Evolutionary conservation across 2,329 filamentous ascomycete species (phyloP), one percentile per base, ranked within the genome.

Genomic region (Drechslerella dactyloides): DNA sequence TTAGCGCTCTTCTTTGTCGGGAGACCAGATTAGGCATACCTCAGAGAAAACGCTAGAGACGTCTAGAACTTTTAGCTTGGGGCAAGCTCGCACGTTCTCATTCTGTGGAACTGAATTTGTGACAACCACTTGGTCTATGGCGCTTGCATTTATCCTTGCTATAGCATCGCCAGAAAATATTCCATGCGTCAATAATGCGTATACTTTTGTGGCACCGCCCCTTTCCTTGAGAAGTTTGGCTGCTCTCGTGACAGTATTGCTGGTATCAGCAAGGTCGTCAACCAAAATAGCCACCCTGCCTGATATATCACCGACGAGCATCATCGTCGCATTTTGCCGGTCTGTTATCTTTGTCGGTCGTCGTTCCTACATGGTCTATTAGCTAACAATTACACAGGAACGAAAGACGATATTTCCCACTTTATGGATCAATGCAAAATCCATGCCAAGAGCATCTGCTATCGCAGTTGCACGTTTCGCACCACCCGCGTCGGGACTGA

Each of bases 341-440:
- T 96, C 91, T 66, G 86, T 90, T 79, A 96, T 93, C 76, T 90
- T 89, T 57, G 90, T 96, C 27, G 91, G 92, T 53, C 76, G 75
- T 42, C 76, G 75, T 62, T 77, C 76, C 76, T 77, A 53, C 37
- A 42, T n/a, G 42, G 1, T 2, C 11, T 30, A 40, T 62, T 46
- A 70, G 33, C 27, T 23, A 19, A 27, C 23, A 6, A 21, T 15
- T 35, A 23, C 5, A 24, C 0, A 27, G 15, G 37, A 46, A 19
- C 27, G 11, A 7, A 24, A 8, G 15, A 27, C 10, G 1, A 13
- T 24, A n/a, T 27, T 52, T 42, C 40, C 19, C 84, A 91, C 91
- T 89, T 97, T 99, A 84, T 99, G 94, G 77, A 99, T 99, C 69
- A 99, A 86, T 53, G 94, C 94, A 82, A 99, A 97, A 69, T 94